Evolutionary conservation across 2,329 filamentous ascomycete species (phyloP), one percentile per base, ranked within the genome.

Genomic region (Acrodontium crateriforme): DNA sequence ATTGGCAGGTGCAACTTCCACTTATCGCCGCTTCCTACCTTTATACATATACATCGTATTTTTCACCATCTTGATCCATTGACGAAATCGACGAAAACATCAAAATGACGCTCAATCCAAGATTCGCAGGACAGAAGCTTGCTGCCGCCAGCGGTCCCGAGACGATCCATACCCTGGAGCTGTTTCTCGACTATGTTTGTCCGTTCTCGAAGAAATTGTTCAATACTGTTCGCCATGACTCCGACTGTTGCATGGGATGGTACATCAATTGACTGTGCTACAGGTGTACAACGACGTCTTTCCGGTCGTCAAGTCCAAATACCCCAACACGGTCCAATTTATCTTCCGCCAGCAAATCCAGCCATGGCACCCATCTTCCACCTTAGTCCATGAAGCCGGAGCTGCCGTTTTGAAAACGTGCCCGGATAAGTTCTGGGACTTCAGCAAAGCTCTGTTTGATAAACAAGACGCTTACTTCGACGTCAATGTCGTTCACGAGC

Each of bases 131-230:
- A 37, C 76, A 80, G 47, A 77, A 71, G 53, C 65, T 83, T n/a
- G 59, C 56, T n/a, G 10, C 13, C 5, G 55, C 58, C 4, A 47
- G 52, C 10, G 52, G 55, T n/a, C 36, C 38, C n/a, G 52, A 58
- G 43, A 52, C 60, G 7, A 47, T 65, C 1, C 63, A 69, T 44
- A 69, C 64, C 0, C 46, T 69, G 16, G 65, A 69, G 40, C 44
- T 69, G n/a, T 69, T 62, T 56, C 74, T 93, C 42, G 85, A 94
- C 64, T 94, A 92, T 62, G 79, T 83, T 49, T 94, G 85, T 20
- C 37, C 63, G 55, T 78, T 71, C 61, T 73, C 66, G 18, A 69
- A 67, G 34, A 78, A 78, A 46, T 58, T 84, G 45, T 94, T 89
- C 69, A 70, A 74, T 38, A 87, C 79, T 2, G 58, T 94, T n/a